Evolutionary conservation across 208 protist species (phyloP), one percentile per base, ranked within the genome.

Genomic region (Kentomonas sorsogonicus): DNA sequence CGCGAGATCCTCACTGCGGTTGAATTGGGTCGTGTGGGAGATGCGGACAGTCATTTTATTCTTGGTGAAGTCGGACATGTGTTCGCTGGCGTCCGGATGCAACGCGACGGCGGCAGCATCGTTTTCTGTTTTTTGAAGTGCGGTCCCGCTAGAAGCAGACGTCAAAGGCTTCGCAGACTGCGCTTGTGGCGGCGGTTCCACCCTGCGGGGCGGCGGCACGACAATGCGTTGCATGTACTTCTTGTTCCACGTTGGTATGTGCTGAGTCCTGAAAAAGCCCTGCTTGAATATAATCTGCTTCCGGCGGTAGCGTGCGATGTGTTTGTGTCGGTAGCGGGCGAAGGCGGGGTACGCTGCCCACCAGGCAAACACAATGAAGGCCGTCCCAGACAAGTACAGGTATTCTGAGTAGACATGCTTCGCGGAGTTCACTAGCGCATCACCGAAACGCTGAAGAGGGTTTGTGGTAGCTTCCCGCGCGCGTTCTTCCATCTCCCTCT

Each of bases 211-310:
- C 15, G 66, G 53, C 0, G 83, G 83, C 3, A 90, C 48, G 25
- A 82, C 70, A 10, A 86, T 31, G 25, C 77, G 73, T 47, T 85
- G 75, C 13, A 86, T 53, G 41, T 85, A 72, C 48, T 77, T 79
- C 56, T 86, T 83, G 44, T 83, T 64, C 79, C 79, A 88, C 53
- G 83, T 91, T 3, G 83, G 79, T 48, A 91, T 82, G 56, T 91
- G 76, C 16, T 73, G 60, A 0, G 83, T 86, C 20, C 56, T 59
- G 47, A 91, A 91, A 46, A 87, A 66, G 53, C 74, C 73, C 5
- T 77, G 68, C 11, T 79, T 71, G 22, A 84, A 75, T 18, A 67
- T 67, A 11, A 69, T 53, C 45, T 91, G 83, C 15, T 31, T 55
- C 13, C 74, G 72, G 25, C 69, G 70, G 48, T 88, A 91, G 25